Conservation (phyloP, 192 early-diverging fungal genomes). For the Linnemannia exigua region DNA sequence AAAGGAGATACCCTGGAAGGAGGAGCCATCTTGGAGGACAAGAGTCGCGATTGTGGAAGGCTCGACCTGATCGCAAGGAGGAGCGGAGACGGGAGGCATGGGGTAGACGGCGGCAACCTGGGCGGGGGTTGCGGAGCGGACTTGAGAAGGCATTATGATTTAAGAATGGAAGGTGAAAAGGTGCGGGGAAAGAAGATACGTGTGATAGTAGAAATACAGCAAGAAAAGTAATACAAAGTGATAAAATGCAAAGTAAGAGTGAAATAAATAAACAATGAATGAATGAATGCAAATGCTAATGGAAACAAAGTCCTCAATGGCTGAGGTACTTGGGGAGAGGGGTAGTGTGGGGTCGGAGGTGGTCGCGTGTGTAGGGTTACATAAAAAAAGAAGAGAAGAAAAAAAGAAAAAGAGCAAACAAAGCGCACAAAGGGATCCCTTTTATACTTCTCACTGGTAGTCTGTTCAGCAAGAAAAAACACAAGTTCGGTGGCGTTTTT, state of each 20-base stretch:
- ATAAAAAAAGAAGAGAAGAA: slow-evolving; percentile 7
- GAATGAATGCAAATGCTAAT: slow-evolving; percentile 3
- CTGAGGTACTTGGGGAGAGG: neutral
- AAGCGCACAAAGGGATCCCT: slow-evolving; percentile 17
- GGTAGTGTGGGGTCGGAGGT: slow-evolving; percentile 17
- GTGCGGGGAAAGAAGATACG: neutral
- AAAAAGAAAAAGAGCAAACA: slow-evolving; percentile 19
- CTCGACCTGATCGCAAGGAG: slow-evolving; percentile 52
- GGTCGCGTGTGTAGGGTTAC: slow-evolving; percentile 41
- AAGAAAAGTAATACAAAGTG: neutral
- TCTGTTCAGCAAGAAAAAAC: neutral
- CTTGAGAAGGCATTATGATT: slow-evolving; percentile 39
- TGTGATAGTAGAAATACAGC: slow-evolving; percentile 30
- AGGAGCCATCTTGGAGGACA: slow-evolving; percentile 87
- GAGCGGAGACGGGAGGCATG: slow-evolving; percentile 48
- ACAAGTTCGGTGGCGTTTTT: slow-evolving; percentile 13
- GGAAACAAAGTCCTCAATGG: slow-evolving; percentile 1
- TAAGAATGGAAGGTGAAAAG: neutral
- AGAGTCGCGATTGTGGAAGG: slow-evolving; percentile 72
- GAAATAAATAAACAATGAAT: slow-evolving; percentile 2
- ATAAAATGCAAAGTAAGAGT: slow-evolving; percentile 8
- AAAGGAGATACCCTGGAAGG: slow-evolving; percentile 93
- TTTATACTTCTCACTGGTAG: slow-evolving; percentile 1
- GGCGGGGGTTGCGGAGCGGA: slow-evolving; percentile 17
- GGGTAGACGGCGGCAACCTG: slow-evolving; percentile 27